These are phyloP conservation scores for Cytospora piceicola DNA, from an alignment of 2,329 filamentous ascomycete species.

Conservation along the genomic window DNA sequence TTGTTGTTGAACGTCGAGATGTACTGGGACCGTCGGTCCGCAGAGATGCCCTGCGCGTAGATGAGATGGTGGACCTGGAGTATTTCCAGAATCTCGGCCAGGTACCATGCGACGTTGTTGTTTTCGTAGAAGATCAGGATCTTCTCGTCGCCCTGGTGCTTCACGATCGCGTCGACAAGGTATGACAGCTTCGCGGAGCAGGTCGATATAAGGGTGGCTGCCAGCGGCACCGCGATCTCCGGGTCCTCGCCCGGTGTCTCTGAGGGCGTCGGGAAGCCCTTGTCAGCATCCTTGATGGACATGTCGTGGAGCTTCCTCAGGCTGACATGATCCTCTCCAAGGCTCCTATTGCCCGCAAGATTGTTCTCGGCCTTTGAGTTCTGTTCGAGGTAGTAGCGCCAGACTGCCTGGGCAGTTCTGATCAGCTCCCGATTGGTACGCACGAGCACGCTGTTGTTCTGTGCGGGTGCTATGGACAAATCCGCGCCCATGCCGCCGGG, in stretches of 20 bases:
- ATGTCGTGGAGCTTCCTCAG: constrained; percentile 41
- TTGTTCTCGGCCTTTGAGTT: constrained; percentile 30
- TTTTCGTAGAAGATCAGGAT: constrained; percentile 93
- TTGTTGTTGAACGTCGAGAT: constrained; percentile 77
- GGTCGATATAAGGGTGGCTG: constrained; percentile 73
- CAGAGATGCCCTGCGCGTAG: constrained; percentile 66
- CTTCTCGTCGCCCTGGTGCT: constrained; percentile 74
- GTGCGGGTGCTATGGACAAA: constrained; percentile 68
- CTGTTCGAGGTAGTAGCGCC: constrained; percentile 49
- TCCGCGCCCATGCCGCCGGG: constrained; percentile 60
- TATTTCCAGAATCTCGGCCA: constrained; percentile 81
- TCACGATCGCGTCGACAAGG: constrained; percentile 71
- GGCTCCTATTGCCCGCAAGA: constrained; percentile 49
- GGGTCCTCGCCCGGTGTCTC: constrained; percentile 22
- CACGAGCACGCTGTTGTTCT: constrained; percentile 51
- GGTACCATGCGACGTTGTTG: constrained; percentile 83
- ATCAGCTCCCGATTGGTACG: constrained; percentile 57
- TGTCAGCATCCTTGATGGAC: constrained; percentile 35
- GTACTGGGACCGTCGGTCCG: constrained; percentile 71
- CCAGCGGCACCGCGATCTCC: constrained; percentile 53
- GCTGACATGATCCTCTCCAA: constrained; percentile 43
- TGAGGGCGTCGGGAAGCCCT: constrained; percentile 33
- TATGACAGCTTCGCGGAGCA: constrained; percentile 88
- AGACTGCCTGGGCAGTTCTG: constrained; percentile 54
- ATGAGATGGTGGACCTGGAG: constrained; percentile 65